phyloP scores from a whole-genome alignment of 2,329 filamentous ascomycete species.

The Dendryphion nanum region DNA sequence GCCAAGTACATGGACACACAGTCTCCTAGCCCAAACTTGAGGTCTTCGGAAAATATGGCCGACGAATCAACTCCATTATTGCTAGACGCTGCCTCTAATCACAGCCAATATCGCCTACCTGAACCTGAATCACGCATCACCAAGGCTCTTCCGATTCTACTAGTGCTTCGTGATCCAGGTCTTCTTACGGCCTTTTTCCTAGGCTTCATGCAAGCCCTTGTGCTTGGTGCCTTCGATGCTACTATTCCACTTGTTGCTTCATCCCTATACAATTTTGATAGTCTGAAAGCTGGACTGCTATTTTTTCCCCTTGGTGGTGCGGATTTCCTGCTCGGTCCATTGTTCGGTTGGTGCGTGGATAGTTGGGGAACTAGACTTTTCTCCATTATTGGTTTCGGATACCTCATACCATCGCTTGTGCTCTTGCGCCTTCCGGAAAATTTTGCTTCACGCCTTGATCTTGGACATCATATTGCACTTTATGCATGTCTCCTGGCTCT shows the following conservation, averaged over 20 bases:
- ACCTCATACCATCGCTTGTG: constrained; percentile 43
- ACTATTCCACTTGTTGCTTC: constrained; percentile 47
- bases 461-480: constrained; percentile 41
- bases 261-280: constrained; percentile 46
- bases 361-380: constrained; percentile 45
- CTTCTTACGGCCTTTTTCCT: constrained; percentile 35
- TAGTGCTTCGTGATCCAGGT: constrained; percentile 34
- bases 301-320: constrained; percentile 47
- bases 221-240: constrained; percentile 47
- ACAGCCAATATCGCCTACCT: constrained; percentile 43
- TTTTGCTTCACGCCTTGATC: constrained; percentile 13
- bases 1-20: constrained; percentile 38
- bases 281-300: constrained; percentile 44
- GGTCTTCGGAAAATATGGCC: constrained; percentile 12
- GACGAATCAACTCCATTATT: constrained; percentile 26
- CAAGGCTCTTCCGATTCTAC: constrained; percentile 49
- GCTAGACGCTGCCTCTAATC: constrained; percentile 12
- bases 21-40: constrained; percentile 5
- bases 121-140: constrained; percentile 41
- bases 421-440: constrained; percentile 43
- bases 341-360: constrained; percentile 50
- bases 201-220: constrained; percentile 32
- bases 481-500: constrained; percentile 48
- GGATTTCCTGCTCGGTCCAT: constrained; percentile 46
- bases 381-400: constrained; percentile 44